Percentiles rank a stretch among this genome's conserved stretches.
These are phyloP conservation scores for Aurantiochytrium sp. DNA, from an alignment of 108 stramenopile species.

Conservation along the genomic window DNA sequence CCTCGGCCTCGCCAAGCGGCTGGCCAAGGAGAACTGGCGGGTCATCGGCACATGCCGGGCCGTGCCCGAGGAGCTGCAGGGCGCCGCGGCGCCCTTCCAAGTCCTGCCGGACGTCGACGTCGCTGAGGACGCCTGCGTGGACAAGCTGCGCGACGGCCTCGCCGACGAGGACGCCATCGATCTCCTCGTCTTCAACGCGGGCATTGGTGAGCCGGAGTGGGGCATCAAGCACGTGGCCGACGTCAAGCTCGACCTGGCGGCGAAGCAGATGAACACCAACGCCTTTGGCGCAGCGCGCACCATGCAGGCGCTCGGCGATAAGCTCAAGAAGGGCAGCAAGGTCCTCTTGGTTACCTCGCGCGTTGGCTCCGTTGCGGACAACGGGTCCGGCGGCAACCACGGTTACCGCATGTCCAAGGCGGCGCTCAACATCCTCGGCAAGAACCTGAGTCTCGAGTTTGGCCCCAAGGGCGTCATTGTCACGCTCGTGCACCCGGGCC, in stretches of 20 bases:
- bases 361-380: constrained; percentile 27
- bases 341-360: constrained; percentile 13
- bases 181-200: not conserved
- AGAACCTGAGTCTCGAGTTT: not conserved
- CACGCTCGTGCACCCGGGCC: not conserved
- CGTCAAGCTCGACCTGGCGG: not conserved
- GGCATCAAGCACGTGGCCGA: not conserved
- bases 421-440: constrained; percentile 17
- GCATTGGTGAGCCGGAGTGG: not conserved
- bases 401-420: constrained; percentile 29
- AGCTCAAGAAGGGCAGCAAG: not conserved
- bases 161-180: not conserved
- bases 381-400: constrained; percentile 16
- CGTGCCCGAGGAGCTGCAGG: not conserved
- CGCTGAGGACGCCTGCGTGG: not conserved
- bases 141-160: not conserved
- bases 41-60: not conserved
- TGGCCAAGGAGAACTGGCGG: not conserved
- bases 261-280: not conserved
- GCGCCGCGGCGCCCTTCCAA: not conserved
- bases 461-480: not conserved
- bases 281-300: not conserved
- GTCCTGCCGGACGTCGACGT: not conserved
- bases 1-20: not conserved
- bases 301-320: not conserved